Evolutionary conservation across 2,329 filamentous ascomycete species (phyloP).

Genomic region (Nothomitra cinnamomea): DNA sequence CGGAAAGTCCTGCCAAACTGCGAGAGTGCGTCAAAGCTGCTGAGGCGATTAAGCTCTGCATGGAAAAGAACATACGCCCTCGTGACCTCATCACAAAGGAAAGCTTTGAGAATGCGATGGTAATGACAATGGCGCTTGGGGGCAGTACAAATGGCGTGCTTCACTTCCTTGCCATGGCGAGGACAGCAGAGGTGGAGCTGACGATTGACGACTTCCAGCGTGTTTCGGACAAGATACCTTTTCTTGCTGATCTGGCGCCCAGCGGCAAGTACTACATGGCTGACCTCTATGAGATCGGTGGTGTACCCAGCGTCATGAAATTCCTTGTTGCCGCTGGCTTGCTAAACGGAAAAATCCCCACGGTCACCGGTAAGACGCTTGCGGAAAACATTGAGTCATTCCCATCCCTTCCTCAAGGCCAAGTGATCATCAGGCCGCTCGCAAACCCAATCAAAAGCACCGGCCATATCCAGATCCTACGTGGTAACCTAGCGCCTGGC

Average conservation of each 20-base stretch:
- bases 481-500: constrained; percentile 72
- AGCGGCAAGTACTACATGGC: constrained; percentile 76
- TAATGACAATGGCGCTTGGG: constrained; percentile 82
- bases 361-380: constrained; percentile 70
- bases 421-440: constrained; percentile 68
- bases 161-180: constrained; percentile 81
- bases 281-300: constrained; percentile 72
- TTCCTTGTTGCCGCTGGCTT: constrained; percentile 60
- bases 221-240: constrained; percentile 67
- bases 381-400: constrained; percentile 64
- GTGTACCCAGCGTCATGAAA: constrained; percentile 74
- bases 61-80: constrained; percentile 70
- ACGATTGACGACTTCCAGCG: constrained; percentile 70
- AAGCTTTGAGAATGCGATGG: constrained; percentile 75
- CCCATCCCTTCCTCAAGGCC: constrained; percentile 60
- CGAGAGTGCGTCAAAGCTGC: constrained; percentile 73
- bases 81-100: constrained; percentile 63
- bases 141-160: constrained; percentile 80
- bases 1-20: constrained; percentile 64
- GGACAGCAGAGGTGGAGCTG: constrained; percentile 60
- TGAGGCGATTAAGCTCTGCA: constrained; percentile 58
- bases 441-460: constrained; percentile 70
- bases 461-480: constrained; percentile 77
- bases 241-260: constrained; percentile 72
- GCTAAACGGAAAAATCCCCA: constrained; percentile 61